A percentile compares a stretch with the other conserved stretches of the same genome.
These are phyloP conservation scores for Schoenoplectus triqueter DNA, from an alignment of 202 grass and related monocot species.

Conservation along the genomic window DNA sequence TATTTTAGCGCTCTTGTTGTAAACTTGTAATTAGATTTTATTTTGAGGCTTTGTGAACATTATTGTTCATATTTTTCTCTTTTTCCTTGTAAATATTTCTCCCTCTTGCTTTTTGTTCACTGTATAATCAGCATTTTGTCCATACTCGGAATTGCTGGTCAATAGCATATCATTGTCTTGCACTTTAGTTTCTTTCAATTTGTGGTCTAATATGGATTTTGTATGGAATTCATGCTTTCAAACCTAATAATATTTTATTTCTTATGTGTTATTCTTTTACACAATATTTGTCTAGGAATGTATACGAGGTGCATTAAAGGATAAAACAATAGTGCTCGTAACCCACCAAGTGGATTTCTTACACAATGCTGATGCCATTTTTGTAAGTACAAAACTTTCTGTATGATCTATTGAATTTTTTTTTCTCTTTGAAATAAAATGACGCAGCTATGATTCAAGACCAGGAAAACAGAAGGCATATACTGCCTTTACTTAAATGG, in stretches of 20 bases:
- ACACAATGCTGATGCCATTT: constrained; percentile 90
- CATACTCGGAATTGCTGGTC: too few relatives aligned
- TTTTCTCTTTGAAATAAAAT: not conserved
- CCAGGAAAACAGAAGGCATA: constrained; percentile 12
- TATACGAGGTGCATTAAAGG: constrained; percentile 71
- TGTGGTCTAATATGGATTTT: not conserved
- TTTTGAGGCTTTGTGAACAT: not conserved
- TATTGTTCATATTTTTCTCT: too few relatives aligned
- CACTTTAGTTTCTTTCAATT: not conserved
- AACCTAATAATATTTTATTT: constrained; percentile 1
- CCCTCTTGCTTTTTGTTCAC: too few relatives aligned
- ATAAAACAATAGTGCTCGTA: constrained; percentile 87
- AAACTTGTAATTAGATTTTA: not conserved
- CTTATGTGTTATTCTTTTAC: constrained; percentile 6
- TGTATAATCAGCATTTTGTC: too few relatives aligned
- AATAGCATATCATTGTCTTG: not conserved
- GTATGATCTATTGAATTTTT: not conserved
- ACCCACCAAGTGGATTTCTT: constrained; percentile 99
- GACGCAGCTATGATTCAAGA: not conserved
- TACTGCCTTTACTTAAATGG: constrained; percentile 16
- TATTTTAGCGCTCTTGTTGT: too few relatives aligned
- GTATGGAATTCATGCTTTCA: not conserved
- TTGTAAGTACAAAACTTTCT: constrained; percentile 50
- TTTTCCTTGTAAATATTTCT: too few relatives aligned
- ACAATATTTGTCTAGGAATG: constrained; percentile 66